These are phyloP conservation scores for Solanum pennellii DNA, from an alignment of 257 asterid species.

Conservation along the genomic window DNA sequence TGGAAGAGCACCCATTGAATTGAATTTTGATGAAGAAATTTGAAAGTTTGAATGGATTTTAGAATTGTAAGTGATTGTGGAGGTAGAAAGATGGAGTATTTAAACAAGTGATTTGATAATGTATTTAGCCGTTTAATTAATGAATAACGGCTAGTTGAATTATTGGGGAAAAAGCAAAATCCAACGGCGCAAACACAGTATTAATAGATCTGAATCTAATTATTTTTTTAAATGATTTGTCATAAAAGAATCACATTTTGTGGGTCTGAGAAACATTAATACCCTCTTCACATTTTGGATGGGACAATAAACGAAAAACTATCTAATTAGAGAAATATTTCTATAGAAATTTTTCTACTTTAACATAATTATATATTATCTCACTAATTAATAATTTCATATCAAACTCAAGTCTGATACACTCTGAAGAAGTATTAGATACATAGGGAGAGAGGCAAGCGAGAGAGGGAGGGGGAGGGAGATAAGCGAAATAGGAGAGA, in stretches of 20 bases:
- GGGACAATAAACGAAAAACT: no score
- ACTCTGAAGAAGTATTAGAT: neutral
- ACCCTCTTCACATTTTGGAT: neutral
- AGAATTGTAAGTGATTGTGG: neutral
- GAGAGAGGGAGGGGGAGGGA: no score
- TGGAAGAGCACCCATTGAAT: constrained; percentile 10
- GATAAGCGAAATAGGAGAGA: no score
- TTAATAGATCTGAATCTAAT: neutral
- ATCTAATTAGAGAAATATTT: no score
- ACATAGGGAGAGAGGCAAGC: neutral
- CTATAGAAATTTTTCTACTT: no score
- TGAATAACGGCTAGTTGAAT: constrained; percentile 11
- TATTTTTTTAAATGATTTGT: neutral
- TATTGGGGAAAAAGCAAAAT: neutral
- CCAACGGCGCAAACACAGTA: neutral
- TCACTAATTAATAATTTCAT: neutral
- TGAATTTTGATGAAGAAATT: neutral
- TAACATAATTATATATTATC: no score
- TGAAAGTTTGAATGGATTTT: neutral
- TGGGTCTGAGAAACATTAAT: neutral
- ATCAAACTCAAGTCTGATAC: neutral
- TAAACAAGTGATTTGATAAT: neutral
- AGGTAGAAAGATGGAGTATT: neutral
- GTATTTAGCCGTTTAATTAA: constrained; percentile 9
- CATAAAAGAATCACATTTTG: neutral